phyloP scores from a whole-genome alignment of 106 monocot genomes.

The Gastrodia elata region DNA sequence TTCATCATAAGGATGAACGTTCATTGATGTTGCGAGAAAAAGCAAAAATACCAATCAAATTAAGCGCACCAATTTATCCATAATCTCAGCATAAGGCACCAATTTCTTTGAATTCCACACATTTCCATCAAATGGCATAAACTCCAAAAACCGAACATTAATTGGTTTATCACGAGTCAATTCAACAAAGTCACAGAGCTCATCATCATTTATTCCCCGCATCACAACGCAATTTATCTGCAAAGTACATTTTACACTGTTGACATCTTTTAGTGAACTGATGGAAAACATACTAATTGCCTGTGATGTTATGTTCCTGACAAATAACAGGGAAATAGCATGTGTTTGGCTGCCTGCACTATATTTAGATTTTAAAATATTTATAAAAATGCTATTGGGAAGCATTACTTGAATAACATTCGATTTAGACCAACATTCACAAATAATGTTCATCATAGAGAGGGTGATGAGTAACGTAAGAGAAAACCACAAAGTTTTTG shows the following conservation, averaged over 20 bases:
- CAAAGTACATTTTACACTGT: background rate
- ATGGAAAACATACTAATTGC: background rate
- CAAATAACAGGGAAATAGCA: too few species aligned
- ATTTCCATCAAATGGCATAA: conserved; percentile 99
- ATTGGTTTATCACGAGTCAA: conserved; percentile 76
- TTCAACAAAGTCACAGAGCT: conserved; percentile 92
- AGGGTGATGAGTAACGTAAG: too few species aligned
- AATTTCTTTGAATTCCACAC: conserved; percentile 95
- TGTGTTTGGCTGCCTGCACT: too few species aligned
- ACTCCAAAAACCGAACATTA: conserved; percentile 98
- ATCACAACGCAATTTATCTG: conserved; percentile 98
- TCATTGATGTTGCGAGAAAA: conserved; percentile 3
- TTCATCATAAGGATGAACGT: background rate
- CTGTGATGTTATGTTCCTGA: too few species aligned
- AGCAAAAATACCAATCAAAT: conserved; percentile 14
- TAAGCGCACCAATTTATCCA: conserved; percentile 99
- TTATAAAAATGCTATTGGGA: too few species aligned
- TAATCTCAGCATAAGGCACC: conserved; percentile 89
- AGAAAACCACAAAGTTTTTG: too few species aligned
- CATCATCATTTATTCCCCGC: conserved; percentile 96
- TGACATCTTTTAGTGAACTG: background rate
- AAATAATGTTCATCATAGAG: too few species aligned
- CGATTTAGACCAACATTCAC: too few species aligned
- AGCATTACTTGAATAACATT: too few species aligned
- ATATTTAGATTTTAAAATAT: too few species aligned